Conservation (phyloP, 1,284 basidiomycete species). For the Leccinum ponderosum region DNA sequence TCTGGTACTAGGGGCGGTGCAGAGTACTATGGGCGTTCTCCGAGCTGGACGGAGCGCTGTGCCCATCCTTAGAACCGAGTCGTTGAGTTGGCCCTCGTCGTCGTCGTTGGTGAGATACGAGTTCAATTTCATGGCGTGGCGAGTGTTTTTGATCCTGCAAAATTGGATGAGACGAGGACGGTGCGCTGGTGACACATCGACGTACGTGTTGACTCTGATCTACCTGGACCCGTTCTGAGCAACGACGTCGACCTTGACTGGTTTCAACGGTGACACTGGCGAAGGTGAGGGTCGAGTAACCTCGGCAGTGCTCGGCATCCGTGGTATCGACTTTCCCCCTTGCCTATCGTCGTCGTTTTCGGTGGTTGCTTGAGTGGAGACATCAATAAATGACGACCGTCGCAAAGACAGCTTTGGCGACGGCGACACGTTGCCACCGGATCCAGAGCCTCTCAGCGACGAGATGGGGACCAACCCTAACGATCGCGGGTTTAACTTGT, state of each 20-base stretch:
- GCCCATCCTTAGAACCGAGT: constrained; percentile 68
- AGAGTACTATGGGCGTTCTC: constrained; percentile 45
- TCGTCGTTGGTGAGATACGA: constrained; percentile 74
- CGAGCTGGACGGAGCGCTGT: constrained; percentile 64
- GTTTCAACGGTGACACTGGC: background rate
- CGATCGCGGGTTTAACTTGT: constrained; percentile 63
- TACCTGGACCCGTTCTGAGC: constrained; percentile 71
- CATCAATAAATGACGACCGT: constrained; percentile 26
- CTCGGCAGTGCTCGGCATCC: constrained; percentile 13
- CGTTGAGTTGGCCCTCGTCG: constrained; percentile 60
- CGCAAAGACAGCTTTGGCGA: constrained; percentile 18
- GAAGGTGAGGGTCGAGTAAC: background rate
- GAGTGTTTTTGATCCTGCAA: constrained; percentile 68
- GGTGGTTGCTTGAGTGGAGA: constrained; percentile 9
- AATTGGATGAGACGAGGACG: background rate
- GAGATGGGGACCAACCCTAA: constrained; percentile 71
- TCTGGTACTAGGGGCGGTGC: constrained; percentile 24
- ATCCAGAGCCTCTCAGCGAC: constrained; percentile 39
- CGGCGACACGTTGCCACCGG: constrained; percentile 3
- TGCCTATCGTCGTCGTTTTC: background rate
- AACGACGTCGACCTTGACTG: constrained; percentile 77
- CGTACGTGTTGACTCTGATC: constrained; percentile 86
- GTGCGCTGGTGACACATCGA: constrained; percentile 17
- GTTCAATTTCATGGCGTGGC: constrained; percentile 77
- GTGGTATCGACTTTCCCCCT: background rate